phyloP scores from a whole-genome alignment of 345 rosid species.

The Citrus inodora region DNA sequence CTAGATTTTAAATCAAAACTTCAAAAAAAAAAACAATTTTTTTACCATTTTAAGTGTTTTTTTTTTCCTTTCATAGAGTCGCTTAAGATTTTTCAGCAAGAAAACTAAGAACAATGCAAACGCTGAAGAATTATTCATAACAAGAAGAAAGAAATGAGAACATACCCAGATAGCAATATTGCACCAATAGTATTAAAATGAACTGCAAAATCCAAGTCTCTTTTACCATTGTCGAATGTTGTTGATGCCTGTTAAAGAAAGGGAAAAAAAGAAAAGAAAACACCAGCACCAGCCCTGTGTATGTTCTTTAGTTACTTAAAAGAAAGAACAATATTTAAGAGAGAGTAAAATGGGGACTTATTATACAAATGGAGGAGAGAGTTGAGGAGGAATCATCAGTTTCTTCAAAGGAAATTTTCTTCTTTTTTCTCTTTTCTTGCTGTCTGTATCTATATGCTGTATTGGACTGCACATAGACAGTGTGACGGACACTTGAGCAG shows the following conservation, averaged over 20 bases:
- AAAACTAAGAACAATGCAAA: neutral
- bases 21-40: neutral
- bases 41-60: neutral
- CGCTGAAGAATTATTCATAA: neutral
- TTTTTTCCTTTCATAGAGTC: too few species aligned
- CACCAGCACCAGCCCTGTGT: neutral
- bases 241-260: neutral
- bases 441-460: too few species aligned
- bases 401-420: slow-evolving; percentile 29
- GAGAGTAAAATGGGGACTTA: slow-evolving; percentile 1
- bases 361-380: slow-evolving; percentile 6
- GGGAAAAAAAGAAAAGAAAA: neutral
- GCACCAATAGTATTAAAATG: slow-evolving; percentile 15
- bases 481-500: neutral
- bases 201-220: slow-evolving; percentile 13
- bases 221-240: slow-evolving; percentile 22
- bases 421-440: neutral
- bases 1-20: neutral
- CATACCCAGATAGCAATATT: slow-evolving; percentile 30
- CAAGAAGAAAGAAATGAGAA: neutral
- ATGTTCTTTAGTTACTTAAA: too few species aligned
- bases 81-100: too few species aligned
- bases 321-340: neutral
- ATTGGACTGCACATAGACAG: too few species aligned
- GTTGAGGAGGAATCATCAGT: slow-evolving; percentile 27